Base-by-base conservation (phyloP, 192 early-diverging fungal genomes). In the Radiomyces spectabilis region DNA sequence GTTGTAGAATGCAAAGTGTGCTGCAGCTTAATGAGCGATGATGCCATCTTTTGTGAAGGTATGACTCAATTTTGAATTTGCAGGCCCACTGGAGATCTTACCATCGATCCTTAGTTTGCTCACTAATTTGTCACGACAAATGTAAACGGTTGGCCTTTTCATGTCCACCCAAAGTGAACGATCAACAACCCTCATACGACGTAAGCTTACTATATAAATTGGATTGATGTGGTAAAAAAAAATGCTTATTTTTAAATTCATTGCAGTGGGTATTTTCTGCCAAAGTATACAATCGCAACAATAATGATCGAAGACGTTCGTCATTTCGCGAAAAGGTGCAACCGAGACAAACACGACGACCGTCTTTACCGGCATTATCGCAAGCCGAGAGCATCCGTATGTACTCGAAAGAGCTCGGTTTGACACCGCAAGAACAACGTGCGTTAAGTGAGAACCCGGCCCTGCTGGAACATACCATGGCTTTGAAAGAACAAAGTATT, bases 21-120 rank as follows among this genome's bases (percentile, higher is more conserved):
- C 44, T 65, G 68, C 37, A 58, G 66, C 21, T 48, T 55, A 46
- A 63, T 81, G 40, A 69, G 65, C 44, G 59, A 69, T 42, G 51
- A 77, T 15, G 73, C 67, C 4, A 66, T 78, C 4, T 72, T 81
- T 39, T 81, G 79, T 64, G 73, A 81, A 81, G 77, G 73, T 68
- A 45, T n/a, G n/a, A n/a, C n/a, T n/a, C n/a, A n/a, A n/a, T n/a
- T n/a, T n/a, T n/a, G n/a, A n/a, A n/a, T n/a, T n/a, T n/a, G n/a
- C n/a, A n/a, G n/a, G n/a, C n/a, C n/a, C n/a, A n/a, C n/a, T n/a
- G n/a, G n/a, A n/a, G n/a, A 26, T 21, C 50, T 52, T 4, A 33
- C 5, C 13, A 27, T 22, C 7, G 6, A 34, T 22, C 26, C 26
- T 1, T 50, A 63, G 59, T 57, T 3, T 70, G 68, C 43, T 43